Base-by-base conservation (phyloP, 305 asterid species). In the Fraxinus angustifolia region DNA sequence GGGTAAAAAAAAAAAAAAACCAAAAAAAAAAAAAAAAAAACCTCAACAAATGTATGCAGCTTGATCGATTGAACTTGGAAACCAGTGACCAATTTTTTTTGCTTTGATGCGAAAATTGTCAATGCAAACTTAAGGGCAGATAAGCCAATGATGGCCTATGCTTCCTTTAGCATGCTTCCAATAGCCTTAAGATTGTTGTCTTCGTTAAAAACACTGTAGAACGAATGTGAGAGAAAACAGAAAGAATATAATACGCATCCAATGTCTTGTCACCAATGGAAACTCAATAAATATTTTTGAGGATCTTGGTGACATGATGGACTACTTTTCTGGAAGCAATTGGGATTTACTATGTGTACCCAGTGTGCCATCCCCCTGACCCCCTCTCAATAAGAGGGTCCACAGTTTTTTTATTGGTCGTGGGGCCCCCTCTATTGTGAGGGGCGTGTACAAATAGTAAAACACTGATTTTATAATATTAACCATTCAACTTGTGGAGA, bases 81-180 rank as follows among this genome's bases (percentile, higher is more conserved):
- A 91, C 73, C 73, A 87, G 76, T 17, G 86, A 79, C 90, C 88
- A 83, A 34, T 82, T 70, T 80, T 80, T 48, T 86, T 35, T 82
- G 73, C 53, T 76, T 85, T 35, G 90, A 87, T 53, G 80, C 83
- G 70, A 86, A 8, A 17, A 83, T 42, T 3, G 34, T 33, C 38
- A 88, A 17, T 14, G 53, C 73, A 0, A 78, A 87, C 78, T 79
- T 88, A 34, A 91, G 33, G 8, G 60, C 62, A 0, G 58, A 45
- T 0, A 84, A 35, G 45, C 74, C 88, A 35, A 85, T 65, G 5
- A 85, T 65, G 5, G 82, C 79, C 79, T 84, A 88, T 21, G 85
- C 81, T 80, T 88, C 88, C 40, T 82, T 86, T 16, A 86, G 82
- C 81, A 87, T 0, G 28, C 2, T 75, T 28, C 26, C 82, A 62